A percentile compares a stretch with the other conserved stretches of the same genome.
These are phyloP conservation scores for Phellinidium pouzarii DNA, from an alignment of 1,284 basidiomycete species.

Conservation along the genomic window DNA sequence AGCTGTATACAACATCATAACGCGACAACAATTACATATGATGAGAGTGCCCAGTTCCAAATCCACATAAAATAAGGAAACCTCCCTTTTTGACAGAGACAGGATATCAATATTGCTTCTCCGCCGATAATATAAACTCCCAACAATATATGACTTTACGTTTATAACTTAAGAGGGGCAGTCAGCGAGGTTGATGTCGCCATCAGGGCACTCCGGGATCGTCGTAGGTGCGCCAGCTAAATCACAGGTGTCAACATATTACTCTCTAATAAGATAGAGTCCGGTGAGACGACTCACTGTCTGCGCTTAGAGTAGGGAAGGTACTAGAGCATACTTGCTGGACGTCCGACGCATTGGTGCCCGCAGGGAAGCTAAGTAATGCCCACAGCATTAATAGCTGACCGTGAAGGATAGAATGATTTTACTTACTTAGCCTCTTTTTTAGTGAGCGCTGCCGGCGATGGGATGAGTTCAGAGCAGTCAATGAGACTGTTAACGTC, in stretches of 20 bases:
- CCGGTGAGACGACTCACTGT: constrained; percentile 6
- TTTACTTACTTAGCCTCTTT: constrained; percentile 4
- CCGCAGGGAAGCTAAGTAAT: constrained; percentile 11
- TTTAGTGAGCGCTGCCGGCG: not conserved
- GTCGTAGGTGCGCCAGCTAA: not conserved
- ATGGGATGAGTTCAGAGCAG: constrained; percentile 19
- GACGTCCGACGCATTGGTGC: constrained; percentile 7
- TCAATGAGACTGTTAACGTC: constrained; percentile 20
- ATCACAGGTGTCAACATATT: not conserved
- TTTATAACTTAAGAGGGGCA: not conserved
- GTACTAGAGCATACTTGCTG: constrained; percentile 12
- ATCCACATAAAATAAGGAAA: no score
- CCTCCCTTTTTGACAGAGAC: no score
- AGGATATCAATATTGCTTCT: no score
- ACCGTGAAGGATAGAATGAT: not conserved
- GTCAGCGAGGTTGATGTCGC: not conserved
- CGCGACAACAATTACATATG: no score
- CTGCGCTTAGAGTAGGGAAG: constrained; percentile 14
- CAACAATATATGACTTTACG: not conserved
- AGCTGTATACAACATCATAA: no score
- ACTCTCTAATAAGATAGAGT: not conserved
- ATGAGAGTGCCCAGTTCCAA: no score
- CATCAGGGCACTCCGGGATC: constrained; percentile 7
- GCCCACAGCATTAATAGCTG: no score
- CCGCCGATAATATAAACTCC: no score